A percentile compares a stretch with the other conserved stretches of the same genome.
Evolutionary conservation across 2,329 filamentous ascomycete species (phyloP).

Genomic region (Talaromyces sp.): DNA sequence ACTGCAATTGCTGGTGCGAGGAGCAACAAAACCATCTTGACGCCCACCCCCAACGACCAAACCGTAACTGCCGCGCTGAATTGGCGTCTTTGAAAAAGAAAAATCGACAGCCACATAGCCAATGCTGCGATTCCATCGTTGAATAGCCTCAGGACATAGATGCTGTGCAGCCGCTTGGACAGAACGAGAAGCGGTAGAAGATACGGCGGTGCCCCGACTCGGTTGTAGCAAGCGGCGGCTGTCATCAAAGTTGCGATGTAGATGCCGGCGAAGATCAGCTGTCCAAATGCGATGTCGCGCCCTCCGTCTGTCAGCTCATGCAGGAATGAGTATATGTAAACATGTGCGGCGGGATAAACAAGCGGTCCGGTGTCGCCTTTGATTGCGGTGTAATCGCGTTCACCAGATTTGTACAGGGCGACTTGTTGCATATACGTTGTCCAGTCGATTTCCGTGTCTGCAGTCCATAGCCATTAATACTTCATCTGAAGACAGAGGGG

Average conservation of each 20-base stretch:
- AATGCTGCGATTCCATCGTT: slow-evolving; percentile 89
- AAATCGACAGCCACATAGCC: slow-evolving; percentile 78
- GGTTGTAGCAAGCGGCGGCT: slow-evolving; percentile 73
- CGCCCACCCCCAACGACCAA: slow-evolving; percentile 76
- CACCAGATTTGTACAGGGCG: slow-evolving; percentile 69
- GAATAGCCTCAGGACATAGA: slow-evolving; percentile 88
- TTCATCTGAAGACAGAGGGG: background rate
- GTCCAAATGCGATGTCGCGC: slow-evolving; percentile 69
- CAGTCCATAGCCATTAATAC: background rate
- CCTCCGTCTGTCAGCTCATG: slow-evolving; percentile 74
- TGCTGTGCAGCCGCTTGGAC: slow-evolving; percentile 88
- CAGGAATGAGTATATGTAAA: slow-evolving; percentile 80
- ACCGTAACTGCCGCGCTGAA: slow-evolving; percentile 69
- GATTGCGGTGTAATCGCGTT: slow-evolving; percentile 82
- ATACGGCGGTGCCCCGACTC: slow-evolving; percentile 62
- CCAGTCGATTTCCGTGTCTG: slow-evolving; percentile 98
- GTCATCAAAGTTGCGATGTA: slow-evolving; percentile 71
- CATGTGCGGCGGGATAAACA: slow-evolving; percentile 90
- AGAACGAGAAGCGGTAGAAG: slow-evolving; percentile 78
- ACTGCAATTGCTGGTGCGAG: slow-evolving; percentile 74
- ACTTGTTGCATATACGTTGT: slow-evolving; percentile 94
- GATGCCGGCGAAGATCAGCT: slow-evolving; percentile 72
- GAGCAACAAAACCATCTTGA: slow-evolving; percentile 91
- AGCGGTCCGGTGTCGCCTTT: slow-evolving; percentile 84
- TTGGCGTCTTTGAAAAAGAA: slow-evolving; percentile 64